These are phyloP conservation scores for Fomitopsis palustris DNA, from an alignment of 1,284 basidiomycete genomes.

Conservation along the genomic window DNA sequence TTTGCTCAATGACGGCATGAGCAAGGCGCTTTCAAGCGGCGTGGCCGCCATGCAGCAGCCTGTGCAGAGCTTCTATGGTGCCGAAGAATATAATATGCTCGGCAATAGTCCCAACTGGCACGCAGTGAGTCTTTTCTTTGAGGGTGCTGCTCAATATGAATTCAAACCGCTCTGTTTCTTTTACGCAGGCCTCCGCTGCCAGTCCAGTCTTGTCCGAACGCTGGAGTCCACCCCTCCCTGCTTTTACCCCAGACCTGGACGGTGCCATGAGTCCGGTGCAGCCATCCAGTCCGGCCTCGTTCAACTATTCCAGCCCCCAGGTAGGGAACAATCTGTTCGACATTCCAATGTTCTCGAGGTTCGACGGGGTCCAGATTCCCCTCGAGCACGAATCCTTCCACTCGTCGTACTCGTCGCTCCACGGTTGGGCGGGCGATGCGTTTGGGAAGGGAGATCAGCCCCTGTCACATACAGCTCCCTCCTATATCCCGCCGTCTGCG, in stretches of 20 bases:
- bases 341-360: conserved; percentile 5
- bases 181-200: conserved; percentile 11
- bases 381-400: conserved; percentile 13
- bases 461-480: conserved; percentile 10
- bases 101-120: conserved; percentile 12
- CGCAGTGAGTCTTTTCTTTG: conserved; percentile 21
- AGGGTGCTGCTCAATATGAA: conserved; percentile 12
- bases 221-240: conserved; percentile 17
- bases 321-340: conserved; percentile 9
- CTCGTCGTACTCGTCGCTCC: conserved; percentile 29
- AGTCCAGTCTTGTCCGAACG: conserved; percentile 10
- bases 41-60: conserved; percentile 15
- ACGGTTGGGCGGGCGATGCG: conserved; percentile 27
- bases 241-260: conserved; percentile 19
- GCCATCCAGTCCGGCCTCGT: conserved; percentile 17
- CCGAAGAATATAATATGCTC: conserved; percentile 9
- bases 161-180: conserved; percentile 1
- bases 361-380: conserved; percentile 13
- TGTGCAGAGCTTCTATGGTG: conserved; percentile 9
- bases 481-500: conserved; percentile 14
- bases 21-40: conserved; percentile 12
- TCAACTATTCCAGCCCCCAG: conserved; percentile 2
- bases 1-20: conserved; percentile 6
- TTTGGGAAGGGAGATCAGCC: conserved; percentile 14
- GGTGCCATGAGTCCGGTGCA: conserved; percentile 17